phyloP scores from a whole-genome alignment of 345 rosid genomes.

The Citrus inodora region DNA sequence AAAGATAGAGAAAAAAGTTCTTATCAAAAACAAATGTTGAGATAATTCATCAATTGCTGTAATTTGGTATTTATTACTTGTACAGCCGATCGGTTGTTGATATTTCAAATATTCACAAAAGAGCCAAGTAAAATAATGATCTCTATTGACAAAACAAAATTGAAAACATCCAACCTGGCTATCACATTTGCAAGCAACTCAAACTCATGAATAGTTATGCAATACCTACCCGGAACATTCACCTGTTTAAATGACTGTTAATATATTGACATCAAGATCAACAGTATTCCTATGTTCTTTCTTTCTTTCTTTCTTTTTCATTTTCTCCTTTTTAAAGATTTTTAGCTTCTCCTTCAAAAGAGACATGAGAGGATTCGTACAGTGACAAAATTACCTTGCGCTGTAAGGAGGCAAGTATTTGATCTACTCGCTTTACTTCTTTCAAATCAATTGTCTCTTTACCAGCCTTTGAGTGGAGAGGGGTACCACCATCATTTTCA shows the following conservation, averaged over 20 bases:
- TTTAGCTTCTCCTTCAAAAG: not conserved
- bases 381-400: conserved; percentile 57
- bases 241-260: not conserved
- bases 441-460: conserved; percentile 73
- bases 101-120: too few relatives aligned
- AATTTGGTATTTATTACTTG: too few relatives aligned
- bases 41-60: too few relatives aligned
- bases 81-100: too few relatives aligned
- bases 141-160: not conserved
- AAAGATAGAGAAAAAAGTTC: too few relatives aligned
- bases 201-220: not conserved
- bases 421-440: conserved; percentile 86
- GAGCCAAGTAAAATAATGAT: not conserved
- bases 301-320: not conserved
- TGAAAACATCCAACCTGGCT: not conserved
- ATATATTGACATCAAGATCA: not conserved
- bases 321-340: too few relatives aligned
- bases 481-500: conserved; percentile 52
- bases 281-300: not conserved
- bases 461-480: conserved; percentile 52
- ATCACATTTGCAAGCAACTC: not conserved
- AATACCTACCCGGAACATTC: not conserved
- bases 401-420: conserved; percentile 68
- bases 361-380: not conserved
- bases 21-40: too few relatives aligned